Conservation (phyloP, 306 rosid genomes). For the Cyclanthera cordifolia region DNA sequence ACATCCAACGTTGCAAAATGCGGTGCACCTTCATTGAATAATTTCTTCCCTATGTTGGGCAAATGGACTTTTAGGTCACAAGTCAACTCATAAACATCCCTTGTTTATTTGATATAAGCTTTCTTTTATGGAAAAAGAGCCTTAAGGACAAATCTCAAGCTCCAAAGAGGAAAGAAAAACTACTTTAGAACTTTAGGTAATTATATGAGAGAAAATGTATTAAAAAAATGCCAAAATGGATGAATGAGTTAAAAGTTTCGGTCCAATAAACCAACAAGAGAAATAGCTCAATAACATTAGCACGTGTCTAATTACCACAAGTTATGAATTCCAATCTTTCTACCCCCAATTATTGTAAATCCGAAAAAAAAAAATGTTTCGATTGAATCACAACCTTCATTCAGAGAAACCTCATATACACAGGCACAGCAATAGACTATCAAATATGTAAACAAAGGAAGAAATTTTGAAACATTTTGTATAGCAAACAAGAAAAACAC, state of each 20-base stretch:
- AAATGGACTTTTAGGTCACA: no score
- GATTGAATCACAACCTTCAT: neutral
- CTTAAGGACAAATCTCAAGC: neutral
- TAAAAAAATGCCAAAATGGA: neutral
- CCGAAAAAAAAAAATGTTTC: no score
- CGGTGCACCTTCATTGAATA: no score
- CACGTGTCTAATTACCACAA: no score
- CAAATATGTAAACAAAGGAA: neutral
- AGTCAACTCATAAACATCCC: neutral
- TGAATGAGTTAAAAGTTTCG: conserved; percentile 4
- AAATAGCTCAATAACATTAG: no score
- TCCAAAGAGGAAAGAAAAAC: neutral
- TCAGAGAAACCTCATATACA: neutral
- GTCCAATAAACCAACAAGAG: no score
- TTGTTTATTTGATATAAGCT: neutral
- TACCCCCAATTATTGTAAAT: no score
- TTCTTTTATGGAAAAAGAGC: neutral
- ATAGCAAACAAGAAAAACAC: neutral
- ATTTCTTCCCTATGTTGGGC: no score
- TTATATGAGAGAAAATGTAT: neutral
- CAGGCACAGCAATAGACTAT: neutral
- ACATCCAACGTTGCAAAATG: no score
- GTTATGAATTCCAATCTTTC: no score
- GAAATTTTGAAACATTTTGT: neutral
- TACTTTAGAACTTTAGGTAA: no score